Evolutionary conservation across 345 rosid genomes (phyloP).

Genomic region (Leavenworthia alabamica): DNA sequence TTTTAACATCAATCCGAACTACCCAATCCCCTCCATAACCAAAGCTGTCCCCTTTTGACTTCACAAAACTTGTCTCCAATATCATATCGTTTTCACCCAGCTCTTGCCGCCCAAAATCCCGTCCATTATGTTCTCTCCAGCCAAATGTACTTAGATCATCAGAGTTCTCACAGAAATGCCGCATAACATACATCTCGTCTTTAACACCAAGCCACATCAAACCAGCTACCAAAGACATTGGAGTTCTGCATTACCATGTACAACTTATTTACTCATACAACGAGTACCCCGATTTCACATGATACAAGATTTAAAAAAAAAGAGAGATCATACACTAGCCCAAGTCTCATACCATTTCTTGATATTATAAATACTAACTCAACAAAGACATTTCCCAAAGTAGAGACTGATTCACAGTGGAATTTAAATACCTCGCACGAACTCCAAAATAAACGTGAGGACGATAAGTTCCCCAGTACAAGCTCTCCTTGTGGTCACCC

Average conservation of each 20-base stretch:
- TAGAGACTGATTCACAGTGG: not conserved
- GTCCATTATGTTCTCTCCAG: slow-evolving; percentile 85
- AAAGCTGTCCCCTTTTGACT: slow-evolving; percentile 51
- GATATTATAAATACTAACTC: not conserved
- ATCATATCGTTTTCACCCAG: slow-evolving; percentile 69
- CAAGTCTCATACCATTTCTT: not conserved
- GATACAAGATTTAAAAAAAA: not conserved
- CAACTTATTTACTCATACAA: slow-evolving; percentile 10
- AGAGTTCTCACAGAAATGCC: slow-evolving; percentile 84
- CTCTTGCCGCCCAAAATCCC: slow-evolving; percentile 84
- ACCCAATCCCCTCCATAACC: slow-evolving; percentile 99
- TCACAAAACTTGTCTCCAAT: slow-evolving; percentile 74
- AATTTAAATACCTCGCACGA: slow-evolving; percentile 63
- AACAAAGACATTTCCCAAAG: not conserved
- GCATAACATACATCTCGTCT: slow-evolving; percentile 64
- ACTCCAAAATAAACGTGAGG: slow-evolving; percentile 90
- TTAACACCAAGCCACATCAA: slow-evolving; percentile 96
- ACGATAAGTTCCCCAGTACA: slow-evolving; percentile 93
- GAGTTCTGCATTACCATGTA: slow-evolving; percentile 50
- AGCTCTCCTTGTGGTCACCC: slow-evolving; percentile 79
- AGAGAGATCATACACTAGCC: not conserved
- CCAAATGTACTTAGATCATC: slow-evolving; percentile 81
- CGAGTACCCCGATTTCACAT: not conserved
- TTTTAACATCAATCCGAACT: slow-evolving; percentile 54
- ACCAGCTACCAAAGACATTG: slow-evolving; percentile 74